Evolutionary conservation across 208 protist genomes (phyloP).

Genomic region (Crithidia expoeki): DNA sequence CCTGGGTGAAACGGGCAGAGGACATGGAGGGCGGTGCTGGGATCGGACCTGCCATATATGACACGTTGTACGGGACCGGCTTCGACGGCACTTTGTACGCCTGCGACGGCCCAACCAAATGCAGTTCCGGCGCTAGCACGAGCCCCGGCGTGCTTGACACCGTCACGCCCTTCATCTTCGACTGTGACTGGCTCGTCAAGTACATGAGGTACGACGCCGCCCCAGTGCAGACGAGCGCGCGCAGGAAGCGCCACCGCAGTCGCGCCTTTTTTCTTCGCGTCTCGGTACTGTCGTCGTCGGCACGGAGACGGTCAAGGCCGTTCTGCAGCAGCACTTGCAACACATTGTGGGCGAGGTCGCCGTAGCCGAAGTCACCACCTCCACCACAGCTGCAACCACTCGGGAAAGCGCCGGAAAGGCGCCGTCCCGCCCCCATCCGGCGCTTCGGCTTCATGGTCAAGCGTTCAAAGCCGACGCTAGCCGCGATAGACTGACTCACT

Average conservation of each 20-base stretch:
- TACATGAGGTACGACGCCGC: slow-evolving; percentile 78
- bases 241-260: slow-evolving; percentile 81
- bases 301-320: slow-evolving; percentile 40
- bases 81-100: slow-evolving; percentile 59
- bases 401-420: neutral
- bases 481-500: slow-evolving; percentile 1
- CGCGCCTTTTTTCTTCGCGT: slow-evolving; percentile 41
- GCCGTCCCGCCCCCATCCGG: slow-evolving; percentile 22
- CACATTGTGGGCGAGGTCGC: slow-evolving; percentile 21
- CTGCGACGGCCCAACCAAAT: slow-evolving; percentile 48
- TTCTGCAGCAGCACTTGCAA: slow-evolving; percentile 46
- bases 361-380: slow-evolving; percentile 28
- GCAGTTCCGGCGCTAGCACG: slow-evolving; percentile 71
- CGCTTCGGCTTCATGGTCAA: slow-evolving; percentile 57
- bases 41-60: neutral
- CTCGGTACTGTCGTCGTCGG: slow-evolving; percentile 33
- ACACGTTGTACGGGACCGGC: slow-evolving; percentile 72
- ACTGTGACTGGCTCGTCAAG: slow-evolving; percentile 58
- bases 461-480: slow-evolving; percentile 41
- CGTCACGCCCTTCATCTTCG: slow-evolving; percentile 48
- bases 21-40: slow-evolving; percentile 7
- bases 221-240: slow-evolving; percentile 78
- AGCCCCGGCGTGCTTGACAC: slow-evolving; percentile 67
- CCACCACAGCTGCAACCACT: slow-evolving; percentile 20
- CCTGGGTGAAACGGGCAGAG: slow-evolving; percentile 41